Evolutionary conservation across 805 yeast genomes (phyloP).

Genomic region (Ogataea haglerorum): DNA sequence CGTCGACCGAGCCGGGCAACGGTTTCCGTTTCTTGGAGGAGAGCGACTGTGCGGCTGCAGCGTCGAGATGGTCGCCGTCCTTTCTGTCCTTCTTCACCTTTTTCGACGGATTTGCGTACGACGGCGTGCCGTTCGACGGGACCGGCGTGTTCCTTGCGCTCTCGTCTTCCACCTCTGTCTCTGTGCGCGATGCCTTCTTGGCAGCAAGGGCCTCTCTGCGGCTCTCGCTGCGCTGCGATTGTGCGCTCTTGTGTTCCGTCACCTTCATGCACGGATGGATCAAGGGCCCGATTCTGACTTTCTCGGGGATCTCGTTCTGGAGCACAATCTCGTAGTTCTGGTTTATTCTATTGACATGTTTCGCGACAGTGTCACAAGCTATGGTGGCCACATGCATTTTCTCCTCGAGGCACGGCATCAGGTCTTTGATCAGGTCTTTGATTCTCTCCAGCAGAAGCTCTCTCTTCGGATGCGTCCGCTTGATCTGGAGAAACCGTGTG

Average conservation of each 20-base stretch:
- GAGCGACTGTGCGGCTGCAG: neutral
- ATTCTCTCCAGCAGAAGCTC: constrained; percentile 37
- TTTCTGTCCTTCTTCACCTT: constrained; percentile 18
- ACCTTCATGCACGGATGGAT: constrained; percentile 89
- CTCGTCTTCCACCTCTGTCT: constrained; percentile 23
- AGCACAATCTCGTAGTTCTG: constrained; percentile 73
- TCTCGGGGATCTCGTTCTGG: constrained; percentile 78
- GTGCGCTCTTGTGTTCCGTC: constrained; percentile 58
- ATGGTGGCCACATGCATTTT: constrained; percentile 96
- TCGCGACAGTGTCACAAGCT: constrained; percentile 73
- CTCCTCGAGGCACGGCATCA: constrained; percentile 91
- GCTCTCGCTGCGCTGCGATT: constrained; percentile 75
- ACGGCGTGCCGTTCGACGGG: constrained; percentile 13
- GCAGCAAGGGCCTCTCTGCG: constrained; percentile 94
- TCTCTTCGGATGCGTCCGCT: constrained; percentile 36
- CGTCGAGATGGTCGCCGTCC: constrained; percentile 7
- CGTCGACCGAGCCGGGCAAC: constrained; percentile 1
- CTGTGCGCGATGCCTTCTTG: constrained; percentile 51
- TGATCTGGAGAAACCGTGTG: constrained; percentile 41
- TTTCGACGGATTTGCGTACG: constrained; percentile 7
- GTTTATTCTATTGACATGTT: constrained; percentile 70
- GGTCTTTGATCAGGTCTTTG: constrained; percentile 51
- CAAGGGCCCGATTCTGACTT: constrained; percentile 70
- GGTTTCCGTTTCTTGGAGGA: constrained; percentile 8
- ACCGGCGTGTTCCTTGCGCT: constrained; percentile 21